Conservation (phyloP, 345 rosid species). For the Salix exigua region DNA sequence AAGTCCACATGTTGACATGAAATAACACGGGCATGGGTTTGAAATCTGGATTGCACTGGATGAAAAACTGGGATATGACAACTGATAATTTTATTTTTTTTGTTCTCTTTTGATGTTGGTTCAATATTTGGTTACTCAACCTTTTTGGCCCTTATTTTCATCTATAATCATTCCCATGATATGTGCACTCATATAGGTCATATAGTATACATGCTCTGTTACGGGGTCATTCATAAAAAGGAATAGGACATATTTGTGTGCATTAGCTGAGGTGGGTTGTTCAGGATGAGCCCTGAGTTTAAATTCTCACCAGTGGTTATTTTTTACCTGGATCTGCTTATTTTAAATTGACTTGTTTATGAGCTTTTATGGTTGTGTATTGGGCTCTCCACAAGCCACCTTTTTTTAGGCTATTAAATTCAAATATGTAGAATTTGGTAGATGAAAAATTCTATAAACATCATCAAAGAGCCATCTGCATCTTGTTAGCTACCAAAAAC, state of each 20-base stretch:
- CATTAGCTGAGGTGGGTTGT: neutral
- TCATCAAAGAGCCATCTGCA: neutral
- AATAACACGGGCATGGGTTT: neutral
- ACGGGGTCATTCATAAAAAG: neutral
- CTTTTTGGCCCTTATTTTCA: neutral
- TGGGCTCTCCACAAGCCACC: neutral
- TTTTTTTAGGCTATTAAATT: neutral
- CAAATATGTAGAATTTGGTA: neutral
- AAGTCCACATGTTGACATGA: neutral
- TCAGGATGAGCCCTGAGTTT: neutral
- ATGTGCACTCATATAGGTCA: neutral
- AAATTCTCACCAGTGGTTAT: neutral
- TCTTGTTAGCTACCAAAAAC: neutral
- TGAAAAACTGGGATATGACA: neutral
- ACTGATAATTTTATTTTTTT: neutral
- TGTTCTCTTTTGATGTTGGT: neutral
- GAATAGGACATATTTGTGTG: neutral
- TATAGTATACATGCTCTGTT: neutral
- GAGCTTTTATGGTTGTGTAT: neutral
- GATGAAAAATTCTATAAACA: neutral
- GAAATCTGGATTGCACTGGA: neutral
- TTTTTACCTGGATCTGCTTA: neutral
- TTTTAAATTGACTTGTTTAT: neutral
- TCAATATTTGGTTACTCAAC: neutral
- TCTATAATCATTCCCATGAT: neutral